Percentiles rank a stretch among this genome's conserved stretches.
phyloP scores from a whole-genome alignment of 306 rosid genomes.

The Hippophae tibetana region DNA sequence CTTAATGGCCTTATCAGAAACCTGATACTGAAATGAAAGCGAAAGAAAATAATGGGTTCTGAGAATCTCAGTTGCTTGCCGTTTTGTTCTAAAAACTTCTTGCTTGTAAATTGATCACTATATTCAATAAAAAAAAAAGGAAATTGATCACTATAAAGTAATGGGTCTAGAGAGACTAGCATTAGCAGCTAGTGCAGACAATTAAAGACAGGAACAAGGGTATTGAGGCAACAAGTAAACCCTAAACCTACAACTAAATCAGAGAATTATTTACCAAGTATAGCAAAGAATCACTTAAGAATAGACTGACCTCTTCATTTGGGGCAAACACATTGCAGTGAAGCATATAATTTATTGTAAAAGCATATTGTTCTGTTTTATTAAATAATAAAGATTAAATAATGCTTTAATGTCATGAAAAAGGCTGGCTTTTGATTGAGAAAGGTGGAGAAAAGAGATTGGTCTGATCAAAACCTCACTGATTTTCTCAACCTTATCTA shows the following conservation, averaged over 20 bases:
- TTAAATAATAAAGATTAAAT: too few relatives aligned
- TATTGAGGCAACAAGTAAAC: too few relatives aligned
- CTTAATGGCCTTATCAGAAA: conserved; percentile 7
- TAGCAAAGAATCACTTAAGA: background rate
- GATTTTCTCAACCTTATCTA: conserved; percentile 61
- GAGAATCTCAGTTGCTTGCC: conserved; percentile 43
- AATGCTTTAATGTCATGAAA: conserved; percentile 3
- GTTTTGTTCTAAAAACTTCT: conserved; percentile 3
- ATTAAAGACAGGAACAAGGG: too few relatives aligned
- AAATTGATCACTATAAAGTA: conserved; percentile 16
- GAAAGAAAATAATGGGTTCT: conserved; percentile 36
- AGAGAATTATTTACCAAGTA: too few relatives aligned
- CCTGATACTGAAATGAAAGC: conserved; percentile 12
- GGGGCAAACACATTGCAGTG: too few relatives aligned
- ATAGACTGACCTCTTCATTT: too few relatives aligned
- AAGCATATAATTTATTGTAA: too few relatives aligned
- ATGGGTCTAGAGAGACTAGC: background rate
- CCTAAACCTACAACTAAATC: too few relatives aligned
- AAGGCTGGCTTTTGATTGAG: conserved; percentile 38
- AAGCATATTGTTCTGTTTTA: too few relatives aligned
- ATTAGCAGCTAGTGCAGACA: too few relatives aligned
- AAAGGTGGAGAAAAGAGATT: conserved; percentile 37
- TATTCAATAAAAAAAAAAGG: background rate
- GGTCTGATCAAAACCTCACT: conserved; percentile 25
- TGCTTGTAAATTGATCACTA: conserved; percentile 17